Conservation (phyloP, 768 basidiomycete genomes). For the Naganishia vaughanmartiniae region DNA sequence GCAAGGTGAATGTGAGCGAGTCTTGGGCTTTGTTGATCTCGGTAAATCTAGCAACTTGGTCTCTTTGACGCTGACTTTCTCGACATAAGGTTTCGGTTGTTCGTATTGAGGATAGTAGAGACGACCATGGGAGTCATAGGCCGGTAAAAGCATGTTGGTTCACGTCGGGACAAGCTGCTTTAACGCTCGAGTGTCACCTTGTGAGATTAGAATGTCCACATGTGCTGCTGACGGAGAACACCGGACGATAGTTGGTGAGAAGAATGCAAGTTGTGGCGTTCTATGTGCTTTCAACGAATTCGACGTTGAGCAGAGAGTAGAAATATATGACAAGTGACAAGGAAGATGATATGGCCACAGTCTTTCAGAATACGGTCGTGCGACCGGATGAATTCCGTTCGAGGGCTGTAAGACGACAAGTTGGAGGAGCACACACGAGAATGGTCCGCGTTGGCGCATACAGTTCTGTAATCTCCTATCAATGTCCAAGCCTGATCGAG, state of each 20-base stretch:
- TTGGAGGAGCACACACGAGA: neutral
- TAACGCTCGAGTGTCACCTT: neutral
- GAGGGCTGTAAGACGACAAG: neutral
- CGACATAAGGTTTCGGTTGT: neutral
- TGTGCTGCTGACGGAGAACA: conserved; percentile 1
- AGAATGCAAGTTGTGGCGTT: neutral
- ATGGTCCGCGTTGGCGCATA: neutral
- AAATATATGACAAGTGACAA: too few relatives aligned
- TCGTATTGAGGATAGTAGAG: conserved; percentile 25
- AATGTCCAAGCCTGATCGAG: neutral
- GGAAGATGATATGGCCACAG: too few relatives aligned
- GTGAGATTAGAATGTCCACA: conserved; percentile 1
- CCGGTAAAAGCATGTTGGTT: conserved; percentile 13
- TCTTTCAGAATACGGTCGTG: too few relatives aligned
- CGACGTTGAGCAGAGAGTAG: too few relatives aligned
- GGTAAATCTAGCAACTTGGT: neutral
- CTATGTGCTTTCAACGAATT: too few relatives aligned
- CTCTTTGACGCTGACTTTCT: neutral
- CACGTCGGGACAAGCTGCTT: neutral
- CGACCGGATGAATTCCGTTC: neutral
- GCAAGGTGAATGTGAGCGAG: conserved; percentile 12
- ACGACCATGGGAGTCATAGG: conserved; percentile 15
- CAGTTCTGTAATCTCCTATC: neutral
- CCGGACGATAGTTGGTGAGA: neutral
- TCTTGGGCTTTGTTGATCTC: neutral